Evolutionary conservation across 2,329 filamentous ascomycete genomes (phyloP), one percentile per base, ranked within the genome.

Genomic region (Aspergillus sp.): DNA sequence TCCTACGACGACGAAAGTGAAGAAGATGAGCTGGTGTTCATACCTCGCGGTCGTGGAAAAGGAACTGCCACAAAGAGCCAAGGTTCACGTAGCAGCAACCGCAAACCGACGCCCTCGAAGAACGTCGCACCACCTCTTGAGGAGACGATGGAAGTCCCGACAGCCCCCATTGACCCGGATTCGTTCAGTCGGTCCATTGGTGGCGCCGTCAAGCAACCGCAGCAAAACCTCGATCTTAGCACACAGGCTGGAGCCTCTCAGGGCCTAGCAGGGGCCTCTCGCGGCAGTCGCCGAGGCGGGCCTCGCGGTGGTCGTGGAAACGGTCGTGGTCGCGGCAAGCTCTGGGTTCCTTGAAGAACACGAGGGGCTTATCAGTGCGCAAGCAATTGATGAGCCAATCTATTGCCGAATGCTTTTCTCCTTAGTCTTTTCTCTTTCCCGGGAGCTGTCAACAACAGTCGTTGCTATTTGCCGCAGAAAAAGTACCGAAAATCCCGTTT

Each of bases 1-100:
- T 69, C 71, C 6, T 74, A 74, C 50, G 71, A 74, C 32, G 70
- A 69, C n/a, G 71, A 74, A 12, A 74, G 69, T 33, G 72, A 74
- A 19, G 72, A 74, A 49, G 72, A 75, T 53, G 71, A 74, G 49
- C 60, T 75, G 23, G 71, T 75, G 2, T 75, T 75, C 48, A 67
- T 72, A 23, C 69, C 69, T 22, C 68, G 69, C 20, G 67, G 68
- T 32, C 66, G 65, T 47, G 67, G 64, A 35, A 71, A 70, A 52
- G 58, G 65, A 15, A 35, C 33, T 10, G 43, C 57, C 3, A 50
- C 60, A 13, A 58, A 61, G 48, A 52, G 56, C 20, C 61, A 59
- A 22, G 53, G 49, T 45, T 55, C 60, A 7, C 62, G 61, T 20
- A 59, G 57, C 41, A 59, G 50, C 41, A 57, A 53, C 52, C 63